Evolutionary conservation across 2,329 filamentous ascomycete species (phyloP), one percentile per base, ranked within the genome.

Genomic region (Pseudogymnoascus sp.): DNA sequence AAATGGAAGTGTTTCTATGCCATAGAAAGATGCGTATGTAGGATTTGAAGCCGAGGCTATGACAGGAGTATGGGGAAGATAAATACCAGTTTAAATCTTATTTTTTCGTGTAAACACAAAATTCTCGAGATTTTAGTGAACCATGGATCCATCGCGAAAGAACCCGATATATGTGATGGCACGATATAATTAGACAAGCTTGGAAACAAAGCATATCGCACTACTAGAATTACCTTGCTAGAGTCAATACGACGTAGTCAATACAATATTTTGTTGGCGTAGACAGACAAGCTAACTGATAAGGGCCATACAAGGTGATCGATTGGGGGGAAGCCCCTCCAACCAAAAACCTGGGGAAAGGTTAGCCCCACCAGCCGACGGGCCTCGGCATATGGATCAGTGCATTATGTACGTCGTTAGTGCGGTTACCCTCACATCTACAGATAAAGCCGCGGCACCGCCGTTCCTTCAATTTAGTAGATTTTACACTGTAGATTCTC

Each of bases 401-500:
- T 17, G 4, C 25, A 2, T 21, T 33, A 17, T 33, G 29, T 33
- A 27, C 48, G 15, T 33, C 48, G 48, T 55, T 55, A 55, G 48
- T 55, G 48, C 48, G 48, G 48, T 55, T 33, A 33, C 44, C 27
- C 44, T 55, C 44, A 55, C 44, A 12, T 33, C 27, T n/a, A 33
- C 29, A 55, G 48, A 55, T 55, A 55, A 55, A 55, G 48, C 48
- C 48, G 48, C 48, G 48, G 48, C 48, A 33, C 5, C 48, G 48
- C 48, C 48, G 48, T 15, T 33, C 29, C n/a, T 55, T 33, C 48
- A 48, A 33, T 55, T 55, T 33, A 15, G 9, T 74, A 71, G 17
- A 72, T 77, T 8, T 74, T 68, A 0, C 71, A n/a, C 73, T 77
- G 9, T 74, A 69, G 0, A 69, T 38, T 60, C 59, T 65, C 62